Percentiles rank a stretch among this genome's conserved stretches.
Evolutionary conservation across 2,329 filamentous ascomycete genomes (phyloP).

Genomic region (Cladosporium cucumerinum): DNA sequence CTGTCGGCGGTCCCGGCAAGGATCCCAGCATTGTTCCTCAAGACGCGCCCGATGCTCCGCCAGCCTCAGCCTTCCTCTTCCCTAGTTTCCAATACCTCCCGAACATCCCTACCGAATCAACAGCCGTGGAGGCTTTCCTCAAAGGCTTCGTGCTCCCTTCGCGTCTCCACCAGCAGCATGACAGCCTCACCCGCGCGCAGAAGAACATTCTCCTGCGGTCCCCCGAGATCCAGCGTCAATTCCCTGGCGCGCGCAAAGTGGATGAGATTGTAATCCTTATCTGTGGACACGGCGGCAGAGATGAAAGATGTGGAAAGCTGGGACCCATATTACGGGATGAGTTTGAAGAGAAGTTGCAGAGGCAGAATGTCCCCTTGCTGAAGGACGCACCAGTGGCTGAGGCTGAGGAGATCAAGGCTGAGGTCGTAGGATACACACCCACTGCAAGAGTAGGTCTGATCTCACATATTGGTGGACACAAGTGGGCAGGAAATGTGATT

Average conservation of each 20-base stretch:
- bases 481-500: constrained; percentile 81
- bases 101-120: constrained; percentile 61
- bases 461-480: constrained; percentile 80
- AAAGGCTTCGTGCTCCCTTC: constrained; percentile 65
- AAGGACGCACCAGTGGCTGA: constrained; percentile 41
- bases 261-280: constrained; percentile 73
- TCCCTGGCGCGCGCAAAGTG: constrained; percentile 59
- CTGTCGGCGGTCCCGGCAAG: constrained; percentile 23
- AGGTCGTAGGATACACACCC: constrained; percentile 26
- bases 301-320: constrained; percentile 76
- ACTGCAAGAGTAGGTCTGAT: constrained; percentile 65
- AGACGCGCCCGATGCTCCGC: constrained; percentile 23
- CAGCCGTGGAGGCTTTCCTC: constrained; percentile 53
- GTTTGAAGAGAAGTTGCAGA: constrained; percentile 61
- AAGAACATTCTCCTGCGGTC: constrained; percentile 45
- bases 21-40: constrained; percentile 31
- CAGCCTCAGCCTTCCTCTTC: constrained; percentile 69
- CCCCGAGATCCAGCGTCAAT: constrained; percentile 44
- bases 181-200: constrained; percentile 53
- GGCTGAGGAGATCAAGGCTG: constrained; percentile 33
- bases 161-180: constrained; percentile 60
- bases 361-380: constrained; percentile 49
- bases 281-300: constrained; percentile 81
- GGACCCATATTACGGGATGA: constrained; percentile 69
- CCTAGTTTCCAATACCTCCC: constrained; percentile 81